phyloP scores from a whole-genome alignment of 2,329 filamentous ascomycete genomes.

The Sarocladium kiliense region DNA sequence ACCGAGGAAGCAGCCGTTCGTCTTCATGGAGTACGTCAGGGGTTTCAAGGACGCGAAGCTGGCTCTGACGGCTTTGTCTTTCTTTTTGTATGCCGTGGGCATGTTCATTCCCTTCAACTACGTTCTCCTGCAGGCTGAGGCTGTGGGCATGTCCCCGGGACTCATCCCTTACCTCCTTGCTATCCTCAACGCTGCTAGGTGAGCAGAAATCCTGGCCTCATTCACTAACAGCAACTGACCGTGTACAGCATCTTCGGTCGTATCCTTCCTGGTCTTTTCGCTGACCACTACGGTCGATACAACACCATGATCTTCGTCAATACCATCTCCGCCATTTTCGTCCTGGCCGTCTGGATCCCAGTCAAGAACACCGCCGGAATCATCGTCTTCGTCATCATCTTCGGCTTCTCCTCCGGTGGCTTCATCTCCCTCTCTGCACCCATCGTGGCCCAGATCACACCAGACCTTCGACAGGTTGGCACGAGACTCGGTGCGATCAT shows the following conservation, averaged over 20 bases:
- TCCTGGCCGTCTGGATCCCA: slow-evolving; percentile 43
- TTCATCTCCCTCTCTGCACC: slow-evolving; percentile 60
- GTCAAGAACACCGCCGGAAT: slow-evolving; percentile 48
- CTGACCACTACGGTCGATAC: slow-evolving; percentile 39
- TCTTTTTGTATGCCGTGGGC: slow-evolving; percentile 52
- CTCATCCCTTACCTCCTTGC: slow-evolving; percentile 43
- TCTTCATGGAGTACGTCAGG: slow-evolving; percentile 38
- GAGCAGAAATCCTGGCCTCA: slow-evolving; percentile 14
- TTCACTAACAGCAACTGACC: background rate
- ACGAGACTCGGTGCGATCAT: slow-evolving; percentile 62
- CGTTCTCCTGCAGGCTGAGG: slow-evolving; percentile 41
- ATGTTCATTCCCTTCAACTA: slow-evolving; percentile 52
- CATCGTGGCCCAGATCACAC: slow-evolving; percentile 62
- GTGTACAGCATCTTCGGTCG: slow-evolving; percentile 41
- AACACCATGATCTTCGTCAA: slow-evolving; percentile 48
- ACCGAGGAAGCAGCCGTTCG: slow-evolving; percentile 39
- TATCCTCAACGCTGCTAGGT: slow-evolving; percentile 53
- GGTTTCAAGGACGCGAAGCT: slow-evolving; percentile 42
- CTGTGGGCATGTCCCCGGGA: slow-evolving; percentile 33
- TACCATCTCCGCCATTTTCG: slow-evolving; percentile 39
- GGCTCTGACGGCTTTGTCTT: slow-evolving; percentile 34
- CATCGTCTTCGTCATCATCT: slow-evolving; percentile 61
- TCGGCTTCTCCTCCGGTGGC: slow-evolving; percentile 64
- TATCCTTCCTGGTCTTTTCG: slow-evolving; percentile 44
- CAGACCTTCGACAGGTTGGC: slow-evolving; percentile 63